Base-by-base conservation (phyloP, 306 rosid genomes). In the Vicia faba region DNA sequence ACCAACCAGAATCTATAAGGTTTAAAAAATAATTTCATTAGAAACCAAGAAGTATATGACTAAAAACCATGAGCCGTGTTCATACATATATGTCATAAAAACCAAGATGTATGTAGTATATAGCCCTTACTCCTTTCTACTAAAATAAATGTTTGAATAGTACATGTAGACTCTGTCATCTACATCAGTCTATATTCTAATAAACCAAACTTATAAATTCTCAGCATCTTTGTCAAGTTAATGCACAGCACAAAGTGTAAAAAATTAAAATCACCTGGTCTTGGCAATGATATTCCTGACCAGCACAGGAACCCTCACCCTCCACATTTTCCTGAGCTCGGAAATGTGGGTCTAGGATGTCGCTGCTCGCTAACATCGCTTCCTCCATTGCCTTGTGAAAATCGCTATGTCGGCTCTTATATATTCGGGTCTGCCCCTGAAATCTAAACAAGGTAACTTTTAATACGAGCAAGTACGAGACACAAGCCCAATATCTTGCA, bases 311-410 rank as follows among this genome's bases (percentile, higher is more conserved):
- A 68, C 63, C 77, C 4, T 66, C 40, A 40, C 70, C 81, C 70
- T 81, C 86, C 54, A 63, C 53, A 29, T 44, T 64, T 74, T 76
- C 73, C 56, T 33, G 66, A 68, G 73, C 65, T 40, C 69, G 69
- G 49, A 66, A 66, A 56, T 81, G 64, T 11, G 86, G 8, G 48
- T 84, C 82, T 39, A 84, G 41, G 57, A 86, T 55, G 53, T 91
- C 98, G 61, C 87, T 80, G 60, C 87, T 96, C 5, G 84, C 96
- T 68, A 92, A 67, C 75, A 87, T 46, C 2, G 96, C 98, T 82
- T 92, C 98, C 79, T 92, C 98, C 25, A 92, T 58, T 43, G 98
- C 98, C 84, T 65, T 62, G 25, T 82, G 89, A 79, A 92, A 86
- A 15, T 89, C 96, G 62, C 85, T 83, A 2, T 62, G 83, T 62